phyloP scores from a whole-genome alignment of 306 rosid genomes.

The Begonia peltatifolia region DNA sequence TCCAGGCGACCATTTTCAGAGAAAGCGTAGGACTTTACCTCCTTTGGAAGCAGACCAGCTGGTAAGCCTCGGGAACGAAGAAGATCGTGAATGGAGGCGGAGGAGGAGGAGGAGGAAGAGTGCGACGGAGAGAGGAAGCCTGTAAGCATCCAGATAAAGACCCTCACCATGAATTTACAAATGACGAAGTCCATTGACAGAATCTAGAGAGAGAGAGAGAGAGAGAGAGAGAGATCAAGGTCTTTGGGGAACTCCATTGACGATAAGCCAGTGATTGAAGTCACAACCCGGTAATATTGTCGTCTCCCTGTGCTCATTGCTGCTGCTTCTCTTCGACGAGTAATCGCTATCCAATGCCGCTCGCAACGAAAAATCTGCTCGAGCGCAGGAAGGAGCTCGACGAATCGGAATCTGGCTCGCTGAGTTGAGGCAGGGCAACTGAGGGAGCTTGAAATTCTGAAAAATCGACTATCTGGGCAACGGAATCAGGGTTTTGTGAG shows the following conservation, averaged over 20 bases:
- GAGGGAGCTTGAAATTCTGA: constrained; percentile 4
- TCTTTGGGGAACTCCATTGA: constrained; percentile 93
- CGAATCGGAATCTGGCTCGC: constrained; percentile 13
- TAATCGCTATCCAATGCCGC: constrained; percentile 50
- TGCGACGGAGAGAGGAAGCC: constrained; percentile 6
- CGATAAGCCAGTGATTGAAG: constrained; percentile 89
- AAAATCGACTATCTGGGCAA: background rate
- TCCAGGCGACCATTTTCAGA: constrained; percentile 47
- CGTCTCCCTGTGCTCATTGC: constrained; percentile 67
- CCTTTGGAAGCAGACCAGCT: constrained; percentile 66
- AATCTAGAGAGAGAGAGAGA: no score
- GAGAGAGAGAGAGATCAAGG: constrained; percentile 9
- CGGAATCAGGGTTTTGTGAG: constrained; percentile 19
- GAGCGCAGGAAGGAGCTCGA: constrained; percentile 3
- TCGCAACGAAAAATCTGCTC: constrained; percentile 14
- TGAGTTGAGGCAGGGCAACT: constrained; percentile 10
- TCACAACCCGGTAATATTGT: constrained; percentile 93
- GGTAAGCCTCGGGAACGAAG: constrained; percentile 72
- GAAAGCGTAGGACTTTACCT: constrained; percentile 52
- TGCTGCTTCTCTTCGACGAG: constrained; percentile 50
- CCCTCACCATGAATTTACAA: no score
- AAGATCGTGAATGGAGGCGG: constrained; percentile 52
- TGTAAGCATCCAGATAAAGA: background rate
- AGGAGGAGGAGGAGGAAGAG: constrained; percentile 13
- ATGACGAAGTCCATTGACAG: no score